phyloP scores from a whole-genome alignment of 768 basidiomycete species.

The Lactifluus piperatus region DNA sequence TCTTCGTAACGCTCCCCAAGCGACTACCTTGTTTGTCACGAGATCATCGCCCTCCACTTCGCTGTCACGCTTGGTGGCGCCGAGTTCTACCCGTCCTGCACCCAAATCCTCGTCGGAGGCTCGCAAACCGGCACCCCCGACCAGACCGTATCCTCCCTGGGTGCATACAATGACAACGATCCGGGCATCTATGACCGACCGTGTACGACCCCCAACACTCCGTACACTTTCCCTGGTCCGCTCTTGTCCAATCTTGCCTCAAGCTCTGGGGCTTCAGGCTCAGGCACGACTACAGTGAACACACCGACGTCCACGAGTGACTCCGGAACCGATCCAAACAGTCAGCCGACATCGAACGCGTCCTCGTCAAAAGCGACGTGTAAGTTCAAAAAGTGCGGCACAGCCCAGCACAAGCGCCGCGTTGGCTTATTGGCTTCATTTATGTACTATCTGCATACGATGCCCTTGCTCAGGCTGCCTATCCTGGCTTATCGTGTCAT shows the following conservation, averaged over 20 bases:
- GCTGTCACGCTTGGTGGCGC: slow-evolving; percentile 50
- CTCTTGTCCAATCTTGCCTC: slow-evolving; percentile 19
- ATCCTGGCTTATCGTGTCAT: too few relatives aligned
- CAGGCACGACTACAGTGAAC: not conserved
- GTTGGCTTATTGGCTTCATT: too few relatives aligned
- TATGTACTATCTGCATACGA: too few relatives aligned
- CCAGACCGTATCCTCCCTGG: slow-evolving; percentile 60
- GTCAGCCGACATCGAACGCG: not conserved
- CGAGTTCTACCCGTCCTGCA: slow-evolving; percentile 75
- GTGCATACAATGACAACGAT: slow-evolving; percentile 61
- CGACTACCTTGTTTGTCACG: slow-evolving; percentile 69
- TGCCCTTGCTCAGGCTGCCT: too few relatives aligned
- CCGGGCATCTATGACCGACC: slow-evolving; percentile 58
- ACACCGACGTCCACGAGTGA: not conserved
- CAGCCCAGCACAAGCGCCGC: not conserved
- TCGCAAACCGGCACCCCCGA: slow-evolving; percentile 41
- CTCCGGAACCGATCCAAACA: not conserved
- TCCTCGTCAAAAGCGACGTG: not conserved
- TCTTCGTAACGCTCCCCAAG: slow-evolving; percentile 32
- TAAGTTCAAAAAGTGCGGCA: not conserved
- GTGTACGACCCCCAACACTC: slow-evolving; percentile 17
- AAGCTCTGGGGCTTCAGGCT: too few relatives aligned
- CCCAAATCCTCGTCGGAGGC: slow-evolving; percentile 46
- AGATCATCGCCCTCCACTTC: slow-evolving; percentile 72
- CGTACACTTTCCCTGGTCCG: slow-evolving; percentile 14